Evolutionary conservation across 129 eudicot genomes (phyloP), one percentile per base, ranked within the genome.

Genomic region (Tanacetum coccineum): DNA sequence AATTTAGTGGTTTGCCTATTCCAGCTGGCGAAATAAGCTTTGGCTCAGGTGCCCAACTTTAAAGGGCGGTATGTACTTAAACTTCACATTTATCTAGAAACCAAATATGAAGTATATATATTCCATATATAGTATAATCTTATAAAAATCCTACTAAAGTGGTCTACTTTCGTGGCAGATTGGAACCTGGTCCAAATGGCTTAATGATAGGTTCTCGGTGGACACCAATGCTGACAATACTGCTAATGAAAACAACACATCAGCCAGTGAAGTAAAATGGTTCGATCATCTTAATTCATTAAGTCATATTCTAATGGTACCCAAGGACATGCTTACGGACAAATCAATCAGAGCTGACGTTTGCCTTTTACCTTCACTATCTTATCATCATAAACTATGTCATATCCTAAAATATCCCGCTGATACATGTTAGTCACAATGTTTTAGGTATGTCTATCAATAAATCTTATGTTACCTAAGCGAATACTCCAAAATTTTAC

Each of bases 21-120:
- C 93, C 90, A 53, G 90, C 87, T 46, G 97, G 92, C 58, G 94
- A 87, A 59, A 82, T 87, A 81, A 87, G 96, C 78, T 91, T 91
- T 71, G 86, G 96, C 9, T 91, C 97, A 47, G 97, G 97, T 66
- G 97, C 97, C 96, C n/a, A 83, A 66, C 94, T 91, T 13, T 85
- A 91, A 75, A 87, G 83, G 66, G 81, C 97, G 32, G 95, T 91
- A 74, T 22, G 92, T 66, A 50, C 46, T 56, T 39, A 18, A 57
- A 55, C 32, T 22, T 44, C 20, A 26, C 5, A 7, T 19, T 2
- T 21, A 9, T 26, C 58, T 2, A 42, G 6, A 48, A 45, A 59
- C 48, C 20, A 47, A 55, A 63, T n/a, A 42, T 2, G 47, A 45
- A 10, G 21, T 15, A 10, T 26, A 47, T 0, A 2, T 22, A 25